Conservation (phyloP, 2,329 filamentous ascomycete species). For the Penicillium sp. region DNA sequence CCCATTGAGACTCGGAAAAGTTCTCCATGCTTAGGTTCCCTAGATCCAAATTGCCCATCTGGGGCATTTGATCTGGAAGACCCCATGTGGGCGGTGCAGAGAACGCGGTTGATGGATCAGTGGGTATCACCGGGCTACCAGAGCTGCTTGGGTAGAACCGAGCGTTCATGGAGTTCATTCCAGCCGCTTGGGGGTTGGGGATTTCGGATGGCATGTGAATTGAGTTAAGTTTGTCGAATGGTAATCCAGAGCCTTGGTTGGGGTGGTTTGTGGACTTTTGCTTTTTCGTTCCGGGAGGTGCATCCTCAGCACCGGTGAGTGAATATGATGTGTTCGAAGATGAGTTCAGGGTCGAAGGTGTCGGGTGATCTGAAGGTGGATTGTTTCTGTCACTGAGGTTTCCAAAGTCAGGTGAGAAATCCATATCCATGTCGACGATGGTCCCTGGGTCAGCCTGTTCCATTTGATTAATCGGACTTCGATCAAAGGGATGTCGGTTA, state of each 20-base stretch:
- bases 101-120: constrained; percentile 27
- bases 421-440: constrained; percentile 31
- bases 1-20: constrained; percentile 39
- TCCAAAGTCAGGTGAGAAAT: constrained; percentile 33
- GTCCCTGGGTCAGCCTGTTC: constrained; percentile 1
- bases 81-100: constrained; percentile 34
- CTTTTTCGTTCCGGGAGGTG: constrained; percentile 26
- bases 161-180: constrained; percentile 16
- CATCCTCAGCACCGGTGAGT: constrained; percentile 29
- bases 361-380: constrained; percentile 37
- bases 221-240: constrained; percentile 19
- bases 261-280: constrained; percentile 17
- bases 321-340: constrained; percentile 40
- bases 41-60: constrained; percentile 19
- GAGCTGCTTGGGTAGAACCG: constrained; percentile 19
- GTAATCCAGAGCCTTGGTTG: constrained; percentile 11
- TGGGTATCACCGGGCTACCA: constrained; percentile 15
- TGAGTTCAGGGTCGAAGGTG: constrained; percentile 39
- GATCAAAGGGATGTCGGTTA: constrained; percentile 10
- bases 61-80: constrained; percentile 17
- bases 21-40: constrained; percentile 25
- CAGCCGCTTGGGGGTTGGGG: constrained; percentile 17
- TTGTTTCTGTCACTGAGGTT: constrained; percentile 30
- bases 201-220: constrained; percentile 14
- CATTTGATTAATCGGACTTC: neutral